A percentile compares a stretch with the other conserved stretches of the same genome.
phyloP scores from a whole-genome alignment of 2,329 filamentous ascomycete species.

The Sclerotinia borealis region DNA sequence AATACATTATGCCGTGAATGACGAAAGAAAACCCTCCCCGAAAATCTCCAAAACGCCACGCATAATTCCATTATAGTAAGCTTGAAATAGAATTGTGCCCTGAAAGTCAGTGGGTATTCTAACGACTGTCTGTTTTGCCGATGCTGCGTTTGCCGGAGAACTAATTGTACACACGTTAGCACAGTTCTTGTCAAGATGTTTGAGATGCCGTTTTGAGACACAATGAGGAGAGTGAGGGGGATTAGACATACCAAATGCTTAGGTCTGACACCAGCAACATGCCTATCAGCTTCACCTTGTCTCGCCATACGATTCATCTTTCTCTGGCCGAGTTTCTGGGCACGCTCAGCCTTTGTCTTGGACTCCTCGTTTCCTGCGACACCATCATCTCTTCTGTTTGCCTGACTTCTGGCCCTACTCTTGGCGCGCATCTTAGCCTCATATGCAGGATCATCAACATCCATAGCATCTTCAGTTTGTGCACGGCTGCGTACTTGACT shows the following conservation, averaged over 20 bases:
- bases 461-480: slow-evolving; percentile 68
- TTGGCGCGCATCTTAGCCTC: slow-evolving; percentile 61
- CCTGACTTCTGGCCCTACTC: slow-evolving; percentile 62
- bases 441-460: slow-evolving; percentile 53
- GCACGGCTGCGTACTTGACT: slow-evolving; percentile 57
- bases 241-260: slow-evolving; percentile 77
- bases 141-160: slow-evolving; percentile 88
- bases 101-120: slow-evolving; percentile 29
- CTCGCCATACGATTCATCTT: slow-evolving; percentile 98
- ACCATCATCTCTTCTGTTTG: slow-evolving; percentile 71
- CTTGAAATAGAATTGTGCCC: slow-evolving; percentile 4
- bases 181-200: neutral
- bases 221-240: neutral
- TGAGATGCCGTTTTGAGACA: neutral
- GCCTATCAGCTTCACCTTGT: slow-evolving; percentile 93
- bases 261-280: slow-evolving; percentile 70
- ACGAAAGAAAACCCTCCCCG: slow-evolving; percentile 3
- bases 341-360: slow-evolving; percentile 74
- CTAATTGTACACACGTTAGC: slow-evolving; percentile 41
- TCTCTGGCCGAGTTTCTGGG: slow-evolving; percentile 88
- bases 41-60: slow-evolving; percentile 10
- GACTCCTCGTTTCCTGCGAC: slow-evolving; percentile 57
- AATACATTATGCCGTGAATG: slow-evolving; percentile 8
- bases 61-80: slow-evolving; percentile 6
- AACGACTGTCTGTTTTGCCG: slow-evolving; percentile 76